Conservation (phyloP, 2,329 filamentous ascomycete genomes). For the Aspergillus novoparasiticus region DNA sequence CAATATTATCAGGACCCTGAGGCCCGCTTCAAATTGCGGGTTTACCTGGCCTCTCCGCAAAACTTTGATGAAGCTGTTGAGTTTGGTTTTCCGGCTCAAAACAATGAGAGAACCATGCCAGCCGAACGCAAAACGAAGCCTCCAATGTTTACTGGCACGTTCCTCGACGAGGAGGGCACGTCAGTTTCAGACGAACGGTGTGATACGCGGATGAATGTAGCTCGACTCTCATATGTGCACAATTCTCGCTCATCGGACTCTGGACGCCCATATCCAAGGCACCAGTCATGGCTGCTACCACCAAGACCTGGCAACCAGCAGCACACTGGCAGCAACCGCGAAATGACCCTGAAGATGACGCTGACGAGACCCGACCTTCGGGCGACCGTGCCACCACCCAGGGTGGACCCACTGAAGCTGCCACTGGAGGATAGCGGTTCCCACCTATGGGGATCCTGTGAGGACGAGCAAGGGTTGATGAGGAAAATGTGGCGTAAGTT, state of each 20-base stretch:
- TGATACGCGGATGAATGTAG: constrained; percentile 23
- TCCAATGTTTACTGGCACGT: constrained; percentile 53
- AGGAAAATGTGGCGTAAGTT: constrained; percentile 50
- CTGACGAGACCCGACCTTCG: constrained; percentile 86
- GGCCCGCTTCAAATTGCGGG: constrained; percentile 79
- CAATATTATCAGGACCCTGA: constrained; percentile 90
- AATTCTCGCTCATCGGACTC: constrained; percentile 10
- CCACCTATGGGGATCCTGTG: constrained; percentile 48
- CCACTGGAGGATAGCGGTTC: constrained; percentile 46
- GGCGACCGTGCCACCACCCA: constrained; percentile 59
- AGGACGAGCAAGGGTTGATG: constrained; percentile 41
- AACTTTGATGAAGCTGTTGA: constrained; percentile 96
- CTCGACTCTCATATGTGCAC: constrained; percentile 17
- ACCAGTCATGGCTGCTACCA: constrained; percentile 22
- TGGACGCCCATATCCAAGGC: constrained; percentile 19
- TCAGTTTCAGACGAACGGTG: constrained; percentile 42
- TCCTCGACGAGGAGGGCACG: constrained; percentile 53
- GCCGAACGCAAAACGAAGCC: constrained; percentile 39
- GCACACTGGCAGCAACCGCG: constrained; percentile 65
- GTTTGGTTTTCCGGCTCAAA: constrained; percentile 75
- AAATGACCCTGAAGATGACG: constrained; percentile 97
- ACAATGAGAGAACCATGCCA: constrained; percentile 35
- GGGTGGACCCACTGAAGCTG: constrained; percentile 57
- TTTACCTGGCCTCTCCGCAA: constrained; percentile 84
- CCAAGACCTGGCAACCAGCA: constrained; percentile 52